Evolutionary conservation across 768 basidiomycete species (phyloP).

Genomic region (Suillus discolor): DNA sequence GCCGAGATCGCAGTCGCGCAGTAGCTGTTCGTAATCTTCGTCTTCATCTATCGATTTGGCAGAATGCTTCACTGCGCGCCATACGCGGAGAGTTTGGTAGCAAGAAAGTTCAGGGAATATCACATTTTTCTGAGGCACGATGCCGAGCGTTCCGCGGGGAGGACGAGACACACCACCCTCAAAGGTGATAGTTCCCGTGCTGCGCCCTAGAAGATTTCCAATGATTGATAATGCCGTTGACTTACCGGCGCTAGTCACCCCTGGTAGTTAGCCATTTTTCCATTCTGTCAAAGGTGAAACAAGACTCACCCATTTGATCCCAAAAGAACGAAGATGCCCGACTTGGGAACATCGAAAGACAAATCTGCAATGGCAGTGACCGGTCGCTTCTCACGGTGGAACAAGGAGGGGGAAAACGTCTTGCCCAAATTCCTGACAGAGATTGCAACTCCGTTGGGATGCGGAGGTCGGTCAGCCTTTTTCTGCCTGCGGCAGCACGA

Average conservation of each 20-base stretch:
- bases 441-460: conserved; percentile 52
- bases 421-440: conserved; percentile 64
- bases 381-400: conserved; percentile 45
- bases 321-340: conserved; percentile 75
- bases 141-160: conserved; percentile 67
- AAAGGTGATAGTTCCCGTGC: conserved; percentile 56
- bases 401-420: conserved; percentile 52
- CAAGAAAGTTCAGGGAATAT: conserved; percentile 77
- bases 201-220: conserved; percentile 60
- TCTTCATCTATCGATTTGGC: conserved; percentile 38
- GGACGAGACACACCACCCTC: conserved; percentile 56
- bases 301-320: conserved; percentile 66
- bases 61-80: conserved; percentile 74
- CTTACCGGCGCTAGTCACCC: conserved; percentile 64
- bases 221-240: conserved; percentile 72
- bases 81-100: conserved; percentile 70
- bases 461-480: conserved; percentile 20
- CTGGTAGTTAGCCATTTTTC: background rate
- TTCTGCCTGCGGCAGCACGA: conserved; percentile 21
- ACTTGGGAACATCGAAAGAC: conserved; percentile 67
- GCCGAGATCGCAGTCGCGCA: conserved; percentile 74
- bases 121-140: conserved; percentile 85
- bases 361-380: conserved; percentile 70
- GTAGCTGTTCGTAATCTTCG: conserved; percentile 64
- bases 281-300: background rate